Percentiles rank a stretch among this genome's conserved stretches.
phyloP scores from a whole-genome alignment of 768 basidiomycete genomes.

The Udeniomyces megalosporus region DNA sequence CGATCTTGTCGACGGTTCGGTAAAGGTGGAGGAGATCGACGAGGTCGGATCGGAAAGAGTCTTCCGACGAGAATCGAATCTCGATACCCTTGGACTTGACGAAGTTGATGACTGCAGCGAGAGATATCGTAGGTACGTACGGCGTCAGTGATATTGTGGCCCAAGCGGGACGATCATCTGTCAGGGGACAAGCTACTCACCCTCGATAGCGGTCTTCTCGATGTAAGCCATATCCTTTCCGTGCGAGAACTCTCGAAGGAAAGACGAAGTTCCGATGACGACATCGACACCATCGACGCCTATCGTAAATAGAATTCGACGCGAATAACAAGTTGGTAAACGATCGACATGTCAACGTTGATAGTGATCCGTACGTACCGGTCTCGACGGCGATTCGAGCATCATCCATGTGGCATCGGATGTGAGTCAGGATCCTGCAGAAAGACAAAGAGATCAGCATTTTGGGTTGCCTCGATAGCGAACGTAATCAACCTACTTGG shows the following conservation, averaged over 20 bases:
- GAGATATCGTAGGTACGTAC: neutral
- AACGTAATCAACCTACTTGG: conserved; percentile 22
- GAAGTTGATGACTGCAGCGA: conserved; percentile 68
- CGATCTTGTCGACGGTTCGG: conserved; percentile 98
- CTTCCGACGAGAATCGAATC: conserved; percentile 98
- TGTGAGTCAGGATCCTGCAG: conserved; percentile 91
- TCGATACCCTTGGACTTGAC: conserved; percentile 99
- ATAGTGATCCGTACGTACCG: conserved; percentile 47
- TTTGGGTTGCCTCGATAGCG: neutral
- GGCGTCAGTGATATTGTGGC: too few relatives aligned
- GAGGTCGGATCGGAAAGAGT: conserved; percentile 98
- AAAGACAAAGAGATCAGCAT: neutral
- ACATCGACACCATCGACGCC: conserved; percentile 98
- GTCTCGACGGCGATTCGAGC: conserved; percentile 96
- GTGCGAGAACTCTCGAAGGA: conserved; percentile 98
- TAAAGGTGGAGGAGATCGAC: conserved; percentile 97
- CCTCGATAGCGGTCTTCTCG: conserved; percentile 44
- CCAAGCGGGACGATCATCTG: neutral
- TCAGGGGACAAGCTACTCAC: neutral
- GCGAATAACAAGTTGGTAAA: too few relatives aligned
- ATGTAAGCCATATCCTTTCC: conserved; percentile 99
- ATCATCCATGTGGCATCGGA: conserved; percentile 99
- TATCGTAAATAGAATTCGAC: conserved; percentile 25
- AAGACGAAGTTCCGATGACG: conserved; percentile 96
- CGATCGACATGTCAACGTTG: too few relatives aligned